These are phyloP conservation scores for Pseudogymnoascus sp. DNA, from an alignment of 2,329 filamentous ascomycete species.

Conservation along the genomic window DNA sequence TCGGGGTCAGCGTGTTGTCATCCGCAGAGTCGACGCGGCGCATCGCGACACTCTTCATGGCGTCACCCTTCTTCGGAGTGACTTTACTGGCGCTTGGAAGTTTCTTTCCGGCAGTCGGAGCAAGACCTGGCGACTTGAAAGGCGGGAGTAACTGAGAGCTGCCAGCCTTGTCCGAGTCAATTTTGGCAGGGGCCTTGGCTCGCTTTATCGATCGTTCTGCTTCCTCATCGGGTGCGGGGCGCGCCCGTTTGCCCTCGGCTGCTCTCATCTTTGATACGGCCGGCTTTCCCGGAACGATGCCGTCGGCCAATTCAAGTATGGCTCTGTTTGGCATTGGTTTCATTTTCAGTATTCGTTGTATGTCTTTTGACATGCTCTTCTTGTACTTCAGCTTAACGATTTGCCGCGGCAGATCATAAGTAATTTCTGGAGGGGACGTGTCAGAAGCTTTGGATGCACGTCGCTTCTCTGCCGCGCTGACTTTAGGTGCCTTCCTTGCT, in stretches of 20 bases:
- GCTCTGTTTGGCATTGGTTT: conserved; percentile 16
- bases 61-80: conserved; percentile 32
- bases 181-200: neutral
- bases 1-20: conserved; percentile 33
- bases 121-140: neutral
- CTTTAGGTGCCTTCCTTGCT: conserved; percentile 24
- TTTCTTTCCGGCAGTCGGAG: neutral
- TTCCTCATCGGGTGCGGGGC: neutral
- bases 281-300: neutral
- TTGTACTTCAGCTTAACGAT: conserved; percentile 27
- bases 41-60: conserved; percentile 24
- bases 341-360: conserved; percentile 22
- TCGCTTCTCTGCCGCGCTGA: conserved; percentile 13
- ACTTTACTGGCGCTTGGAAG: conserved; percentile 14
- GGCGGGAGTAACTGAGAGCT: neutral
- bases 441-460: neutral
- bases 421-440: neutral
- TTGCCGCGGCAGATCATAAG: neutral
- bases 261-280: neutral
- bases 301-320: conserved; percentile 2
- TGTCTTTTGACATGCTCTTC: conserved; percentile 20
- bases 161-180: neutral
- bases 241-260: neutral
- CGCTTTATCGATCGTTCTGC: neutral
- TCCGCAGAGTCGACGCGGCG: conserved; percentile 32